Percentiles rank a stretch among this genome's conserved stretches.
These are phyloP conservation scores for Zasmidium cellare DNA, from an alignment of 2,329 filamentous ascomycete genomes.

Conservation along the genomic window DNA sequence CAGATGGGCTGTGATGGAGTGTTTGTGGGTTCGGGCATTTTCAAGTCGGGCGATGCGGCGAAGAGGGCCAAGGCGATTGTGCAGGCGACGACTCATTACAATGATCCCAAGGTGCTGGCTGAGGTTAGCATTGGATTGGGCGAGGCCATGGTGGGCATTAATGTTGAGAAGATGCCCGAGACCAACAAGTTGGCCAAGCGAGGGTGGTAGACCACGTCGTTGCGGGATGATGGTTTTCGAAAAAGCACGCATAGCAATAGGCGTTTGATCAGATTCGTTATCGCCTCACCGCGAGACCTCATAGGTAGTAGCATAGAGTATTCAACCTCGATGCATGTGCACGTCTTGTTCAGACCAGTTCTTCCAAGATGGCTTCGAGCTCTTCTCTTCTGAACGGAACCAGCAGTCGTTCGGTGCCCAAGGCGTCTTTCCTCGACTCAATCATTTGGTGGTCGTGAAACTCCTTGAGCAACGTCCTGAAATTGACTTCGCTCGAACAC, in stretches of 20 bases:
- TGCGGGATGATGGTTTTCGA: not conserved
- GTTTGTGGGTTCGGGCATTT: slow-evolving; percentile 95
- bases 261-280: slow-evolving; percentile 7
- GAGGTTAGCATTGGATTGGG: slow-evolving; percentile 85
- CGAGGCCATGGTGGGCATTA: slow-evolving; percentile 98
- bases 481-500: slow-evolving; percentile 93
- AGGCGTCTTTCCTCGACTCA: slow-evolving; percentile 77
- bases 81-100: slow-evolving; percentile 87
- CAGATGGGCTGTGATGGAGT: slow-evolving; percentile 97
- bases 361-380: slow-evolving; percentile 83
- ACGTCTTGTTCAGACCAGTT: slow-evolving; percentile 48
- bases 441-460: slow-evolving; percentile 99
- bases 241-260: slow-evolving; percentile 13
- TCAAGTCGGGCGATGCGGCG: slow-evolving; percentile 89
- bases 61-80: slow-evolving; percentile 94
- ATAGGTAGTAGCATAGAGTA: not conserved
- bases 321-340: not conserved
- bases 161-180: slow-evolving; percentile 73
- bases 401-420: slow-evolving; percentile 82
- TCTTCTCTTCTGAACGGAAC: slow-evolving; percentile 87
- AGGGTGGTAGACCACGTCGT: slow-evolving; percentile 64
- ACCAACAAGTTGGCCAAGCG: slow-evolving; percentile 80
- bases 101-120: slow-evolving; percentile 79
- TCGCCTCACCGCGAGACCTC: slow-evolving; percentile 9
- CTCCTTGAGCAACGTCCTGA: slow-evolving; percentile 91